Evolutionary conservation across 441 rosid species (phyloP).

Genomic region (Populus hybrid): DNA sequence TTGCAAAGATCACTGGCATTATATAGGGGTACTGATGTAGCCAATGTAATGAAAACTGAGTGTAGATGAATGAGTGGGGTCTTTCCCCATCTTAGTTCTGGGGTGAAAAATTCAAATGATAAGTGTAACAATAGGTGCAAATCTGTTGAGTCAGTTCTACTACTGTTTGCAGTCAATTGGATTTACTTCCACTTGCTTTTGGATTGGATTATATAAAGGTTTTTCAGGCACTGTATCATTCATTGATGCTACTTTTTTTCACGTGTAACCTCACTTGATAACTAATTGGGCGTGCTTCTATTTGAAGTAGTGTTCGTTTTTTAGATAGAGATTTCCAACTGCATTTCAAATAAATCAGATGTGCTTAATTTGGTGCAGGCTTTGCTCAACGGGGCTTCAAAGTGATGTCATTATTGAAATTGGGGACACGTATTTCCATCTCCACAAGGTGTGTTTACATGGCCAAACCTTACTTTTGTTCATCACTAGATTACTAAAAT

Average conservation of each 20-base stretch:
- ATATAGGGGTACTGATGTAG: not conserved
- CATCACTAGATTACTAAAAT: not conserved
- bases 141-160: not conserved
- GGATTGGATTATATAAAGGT: not conserved
- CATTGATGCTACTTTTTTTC: not conserved
- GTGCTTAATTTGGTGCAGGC: slow-evolving; percentile 40
- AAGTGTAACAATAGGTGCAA: not conserved
- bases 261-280: not conserved
- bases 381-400: slow-evolving; percentile 77
- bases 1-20: not conserved
- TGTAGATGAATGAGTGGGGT: not conserved
- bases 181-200: not conserved
- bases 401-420: slow-evolving; percentile 76
- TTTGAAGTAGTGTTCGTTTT: not conserved
- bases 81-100: not conserved
- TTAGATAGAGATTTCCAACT: not conserved
- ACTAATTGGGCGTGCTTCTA: not conserved
- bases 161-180: not conserved
- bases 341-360: not conserved
- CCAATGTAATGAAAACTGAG: not conserved
- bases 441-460: slow-evolving; percentile 63
- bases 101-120: not conserved
- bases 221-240: not conserved
- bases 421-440: slow-evolving; percentile 63
- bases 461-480: slow-evolving; percentile 6